Evolutionary conservation across 805 yeast species (phyloP), one percentile per base, ranked within the genome.

Genomic region (Cyberlindnera nakhonratchasimensis): DNA sequence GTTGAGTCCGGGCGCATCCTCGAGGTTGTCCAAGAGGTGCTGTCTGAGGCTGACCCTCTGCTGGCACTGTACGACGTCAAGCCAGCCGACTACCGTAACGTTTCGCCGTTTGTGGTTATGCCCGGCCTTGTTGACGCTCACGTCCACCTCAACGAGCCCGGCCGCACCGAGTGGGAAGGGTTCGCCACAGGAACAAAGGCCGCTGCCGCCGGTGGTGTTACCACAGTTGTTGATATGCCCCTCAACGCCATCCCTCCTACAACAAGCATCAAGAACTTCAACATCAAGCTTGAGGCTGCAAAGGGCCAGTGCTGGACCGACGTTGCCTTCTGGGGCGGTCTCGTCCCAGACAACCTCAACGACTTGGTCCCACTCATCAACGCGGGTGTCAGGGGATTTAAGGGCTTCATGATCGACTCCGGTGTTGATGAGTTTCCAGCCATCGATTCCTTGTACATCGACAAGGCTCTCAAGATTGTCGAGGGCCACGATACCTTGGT

Each of bases 111-210:
- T 17, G 76, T 75, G 24, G 72, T 90, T 11, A 68, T 91, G 69
- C 97, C 98, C 0, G 98, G 98, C 0, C 72, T 90, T 23, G 95
- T 90, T 4, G 98, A 90, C 58, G 76, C 96, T 5, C 98, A 90
- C 62, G 98, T 90, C 20, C 98, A 90, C 58, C 67, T 90, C 53
- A 91, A 91, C 62, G 98, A 91, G 57, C 97, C 98, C 0, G 98
- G 98, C n/a, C 70, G 97, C 53, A 90, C 97, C 1, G 96, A 89
- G 48, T 90, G 98, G 98, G 98, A 90, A 64, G 98, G 98, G 2
- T 90, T 91, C 61, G 96, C 81, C n/a, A 84, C 96, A 0, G 98
- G 98, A 0, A 90, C 98, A 0, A 82, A 82, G 59, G 86, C 96
- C 2, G 97, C 97, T 0, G 95, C 95, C 0, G 74, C 90, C 11